Evolutionary conservation across 768 basidiomycete genomes (phyloP).

Genomic region (Neoboletus subvelutipes): DNA sequence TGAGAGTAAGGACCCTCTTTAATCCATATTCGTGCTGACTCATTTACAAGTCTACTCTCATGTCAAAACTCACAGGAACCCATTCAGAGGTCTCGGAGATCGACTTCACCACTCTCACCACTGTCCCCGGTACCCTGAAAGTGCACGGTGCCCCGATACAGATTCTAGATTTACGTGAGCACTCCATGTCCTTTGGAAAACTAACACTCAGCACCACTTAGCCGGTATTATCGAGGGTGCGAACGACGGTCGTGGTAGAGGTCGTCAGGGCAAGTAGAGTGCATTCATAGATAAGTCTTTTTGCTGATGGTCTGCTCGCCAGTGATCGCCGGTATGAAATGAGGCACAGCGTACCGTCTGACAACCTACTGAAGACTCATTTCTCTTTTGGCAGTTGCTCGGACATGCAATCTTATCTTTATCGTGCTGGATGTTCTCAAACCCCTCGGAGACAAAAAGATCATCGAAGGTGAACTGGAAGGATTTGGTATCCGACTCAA

Average conservation of each 20-base stretch:
- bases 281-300: constrained; percentile 19
- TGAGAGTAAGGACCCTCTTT: constrained; percentile 25
- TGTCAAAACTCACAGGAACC: constrained; percentile 96
- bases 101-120: constrained; percentile 95
- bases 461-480: constrained; percentile 92
- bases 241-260: constrained; percentile 92
- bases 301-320: constrained; percentile 4
- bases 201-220: constrained; percentile 32
- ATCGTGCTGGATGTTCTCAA: constrained; percentile 98
- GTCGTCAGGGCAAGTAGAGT: constrained; percentile 74
- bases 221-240: constrained; percentile 99
- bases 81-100: constrained; percentile 95
- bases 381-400: constrained; percentile 62
- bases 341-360: constrained; percentile 6
- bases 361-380: constrained; percentile 1
- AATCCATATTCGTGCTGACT: constrained; percentile 2
- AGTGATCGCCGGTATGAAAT: constrained; percentile 74
- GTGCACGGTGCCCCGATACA: constrained; percentile 97
- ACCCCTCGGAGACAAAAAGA: constrained; percentile 91
- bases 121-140: constrained; percentile 91
- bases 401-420: constrained; percentile 98
- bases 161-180: constrained; percentile 85
- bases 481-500: constrained; percentile 98
- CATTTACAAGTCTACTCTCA: constrained; percentile 71
- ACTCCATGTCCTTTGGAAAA: background rate